Percentiles rank a stretch among this genome's conserved stretches.
phyloP scores from a whole-genome alignment of 805 yeast species.

The Metschnikowia anglica region DNA sequence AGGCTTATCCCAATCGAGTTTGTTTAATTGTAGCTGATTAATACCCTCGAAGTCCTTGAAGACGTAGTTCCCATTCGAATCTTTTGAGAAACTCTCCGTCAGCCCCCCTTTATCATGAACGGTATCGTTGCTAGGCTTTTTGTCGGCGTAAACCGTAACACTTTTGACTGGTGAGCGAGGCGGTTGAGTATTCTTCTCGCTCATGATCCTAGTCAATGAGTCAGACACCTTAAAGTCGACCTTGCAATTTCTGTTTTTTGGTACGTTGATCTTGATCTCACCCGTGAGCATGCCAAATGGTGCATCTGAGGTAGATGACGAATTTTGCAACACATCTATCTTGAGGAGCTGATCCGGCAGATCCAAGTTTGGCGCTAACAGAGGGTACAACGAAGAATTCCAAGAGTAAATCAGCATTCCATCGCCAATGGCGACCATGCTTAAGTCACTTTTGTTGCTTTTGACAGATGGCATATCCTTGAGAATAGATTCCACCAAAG shows the following conservation, averaged over 20 bases:
- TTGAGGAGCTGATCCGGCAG: conserved; percentile 45
- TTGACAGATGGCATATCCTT: conserved; percentile 66
- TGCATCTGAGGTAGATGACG: conserved; percentile 41
- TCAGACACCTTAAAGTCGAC: conserved; percentile 55
- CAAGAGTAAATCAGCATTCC: conserved; percentile 58
- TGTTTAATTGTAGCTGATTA: conserved; percentile 61
- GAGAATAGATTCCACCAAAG: conserved; percentile 45
- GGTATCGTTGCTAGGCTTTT: conserved; percentile 12
- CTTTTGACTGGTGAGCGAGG: conserved; percentile 60
- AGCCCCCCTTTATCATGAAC: not conserved
- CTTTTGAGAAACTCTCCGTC: conserved; percentile 31
- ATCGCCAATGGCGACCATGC: conserved; percentile 38
- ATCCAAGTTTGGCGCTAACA: conserved; percentile 30
- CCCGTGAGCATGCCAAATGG: conserved; percentile 69
- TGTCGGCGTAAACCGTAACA: conserved; percentile 50
- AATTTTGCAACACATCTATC: conserved; percentile 51
- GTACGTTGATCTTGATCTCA: conserved; percentile 55
- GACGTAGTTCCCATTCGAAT: conserved; percentile 44
- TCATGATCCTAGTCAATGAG: conserved; percentile 30
- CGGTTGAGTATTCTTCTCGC: conserved; percentile 28
- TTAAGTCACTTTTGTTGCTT: conserved; percentile 23
- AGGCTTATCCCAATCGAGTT: conserved; percentile 55
- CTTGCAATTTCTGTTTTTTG: conserved; percentile 63
- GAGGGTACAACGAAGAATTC: conserved; percentile 49
- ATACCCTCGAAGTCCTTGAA: conserved; percentile 63